Conservation (phyloP, 148 eudicot genomes). For the Chenopodium berlandieri region DNA sequence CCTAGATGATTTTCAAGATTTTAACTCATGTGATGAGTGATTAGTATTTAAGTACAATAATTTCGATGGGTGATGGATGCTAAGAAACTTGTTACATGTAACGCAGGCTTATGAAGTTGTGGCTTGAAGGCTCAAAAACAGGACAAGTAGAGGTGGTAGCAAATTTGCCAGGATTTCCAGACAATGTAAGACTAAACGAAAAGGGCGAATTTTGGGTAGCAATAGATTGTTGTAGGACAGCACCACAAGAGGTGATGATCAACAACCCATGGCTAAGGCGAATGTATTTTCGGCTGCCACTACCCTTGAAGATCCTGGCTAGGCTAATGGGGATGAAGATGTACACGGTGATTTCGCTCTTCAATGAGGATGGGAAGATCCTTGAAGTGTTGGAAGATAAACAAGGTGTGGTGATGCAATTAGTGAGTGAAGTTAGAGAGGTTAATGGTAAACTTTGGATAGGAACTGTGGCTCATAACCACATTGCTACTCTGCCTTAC, state of each 20-base stretch:
- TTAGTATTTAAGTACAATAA: background rate
- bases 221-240: conserved; percentile 86
- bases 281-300: conserved; percentile 71
- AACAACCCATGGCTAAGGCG: conserved; percentile 79
- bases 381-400: conserved; percentile 79
- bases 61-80: background rate
- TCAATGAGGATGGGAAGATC: conserved; percentile 63
- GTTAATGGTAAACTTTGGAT: conserved; percentile 83
- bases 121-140: conserved; percentile 61
- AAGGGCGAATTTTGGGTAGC: conserved; percentile 92
- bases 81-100: background rate
- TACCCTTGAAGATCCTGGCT: conserved; percentile 59
- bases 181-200: conserved; percentile 75
- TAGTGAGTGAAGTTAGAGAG: conserved; percentile 89
- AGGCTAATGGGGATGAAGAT: conserved; percentile 67
- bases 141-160: conserved; percentile 59
- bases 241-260: conserved; percentile 56
- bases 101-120: conserved; percentile 59
- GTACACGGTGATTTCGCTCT: conserved; percentile 66
- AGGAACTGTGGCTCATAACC: conserved; percentile 98
- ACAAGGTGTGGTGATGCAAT: conserved; percentile 76
- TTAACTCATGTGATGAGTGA: background rate
- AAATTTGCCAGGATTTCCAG: conserved; percentile 87
- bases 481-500: conserved; percentile 81
- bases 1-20: no score